Evolutionary conservation across 768 basidiomycete genomes (phyloP), one percentile per base, ranked within the genome.

Genomic region (Tylopilus sp.): DNA sequence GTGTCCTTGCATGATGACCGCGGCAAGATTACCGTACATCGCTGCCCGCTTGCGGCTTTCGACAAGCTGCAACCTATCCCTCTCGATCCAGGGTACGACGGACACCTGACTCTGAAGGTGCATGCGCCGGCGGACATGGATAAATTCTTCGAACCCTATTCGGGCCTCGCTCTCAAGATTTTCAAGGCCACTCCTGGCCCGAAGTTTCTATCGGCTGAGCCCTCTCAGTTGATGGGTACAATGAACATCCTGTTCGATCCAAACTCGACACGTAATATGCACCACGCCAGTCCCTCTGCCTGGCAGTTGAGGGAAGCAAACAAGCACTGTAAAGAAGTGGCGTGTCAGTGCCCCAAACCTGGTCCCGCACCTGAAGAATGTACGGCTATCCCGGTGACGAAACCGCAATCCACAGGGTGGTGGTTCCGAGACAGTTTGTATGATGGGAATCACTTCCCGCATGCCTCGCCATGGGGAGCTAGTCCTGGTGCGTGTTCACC

Each of bases 241-340:
- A 18, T 56, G 40, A 56, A 56, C 23, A 18, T 56, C 26, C 15
- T 56, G 11, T 56, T 56, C 15, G 55, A 56, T 20, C 43, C 42
- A 2, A 42, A 56, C 23, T 40, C 55, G 35, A 56, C 52, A 9
- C 55, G 55, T n/a, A 56, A 56, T 11, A 39, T 56, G 4, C 55
- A 47, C 1, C 43, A 42, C 21, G 51, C 55, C 39, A 49, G 55
- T 21, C 40, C 55, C 23, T 52, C 52, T 28, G 51, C 55, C 13
- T 15, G 21, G 5, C 22, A 48, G 38, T 20, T 48, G 6, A 48
- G 47, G 17, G 49, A 51, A 20, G 30, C 20, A 20, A n/a, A n/a
- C n/a, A 20, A 45, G 20, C n/a, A 44, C 23, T 13, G n/a, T 8
- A 13, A 15, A 18, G 13, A 25, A 5, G 21, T 39, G 31, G 18